Evolutionary conservation across 352 stramenopile species (phyloP), one percentile per base, ranked within the genome.

Genomic region (Stephanocyclus meneghinianus): DNA sequence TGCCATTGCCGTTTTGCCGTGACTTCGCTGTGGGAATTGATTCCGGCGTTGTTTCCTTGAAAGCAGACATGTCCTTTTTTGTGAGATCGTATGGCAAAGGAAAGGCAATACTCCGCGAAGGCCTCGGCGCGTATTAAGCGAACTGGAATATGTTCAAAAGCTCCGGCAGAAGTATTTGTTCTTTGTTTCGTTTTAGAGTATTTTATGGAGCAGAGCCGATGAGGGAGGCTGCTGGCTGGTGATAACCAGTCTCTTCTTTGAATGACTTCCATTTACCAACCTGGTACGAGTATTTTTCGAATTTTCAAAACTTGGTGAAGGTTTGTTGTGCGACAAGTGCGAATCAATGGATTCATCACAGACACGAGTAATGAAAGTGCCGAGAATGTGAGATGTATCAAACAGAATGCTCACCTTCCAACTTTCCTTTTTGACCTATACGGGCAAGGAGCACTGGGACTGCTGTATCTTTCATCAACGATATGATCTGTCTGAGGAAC

Each of bases 81-180:
- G 44, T 51, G 3, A 53, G n/a, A 70, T 78, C 61, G n/a, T n/a
- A n/a, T n/a, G n/a, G n/a, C n/a, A n/a, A n/a, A n/a, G n/a, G 35
- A 82, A 71, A 11, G 53, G 50, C 48, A 74, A 48, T 9, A 74
- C 68, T 29, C 48, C 7, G 32, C 68, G 50, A 13, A 10, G 21
- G 21, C 32, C 61, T n/a, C 48, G 35, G 11, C 40, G 7, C 1
- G 30, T 51, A 66, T 73, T 78, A 37, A 51, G n/a, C 15, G 44
- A 51, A 53, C 73, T 73, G 53, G 45, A 32, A 67, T 78, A 35
- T 78, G 72, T 59, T 76, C 69, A 9, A 26, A 35, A 29, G 48
- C 57, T 11, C n/a, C 18, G 40, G 26, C 6, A 44, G 55, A 63
- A 44, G 26, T 26, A 45, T 45, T 63, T 13, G 13, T 37, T 55